Percentiles rank a stretch among this genome's conserved stretches.
phyloP scores from a whole-genome alignment of 202 grass and related monocot species.

The Alloteropsis angusta region DNA sequence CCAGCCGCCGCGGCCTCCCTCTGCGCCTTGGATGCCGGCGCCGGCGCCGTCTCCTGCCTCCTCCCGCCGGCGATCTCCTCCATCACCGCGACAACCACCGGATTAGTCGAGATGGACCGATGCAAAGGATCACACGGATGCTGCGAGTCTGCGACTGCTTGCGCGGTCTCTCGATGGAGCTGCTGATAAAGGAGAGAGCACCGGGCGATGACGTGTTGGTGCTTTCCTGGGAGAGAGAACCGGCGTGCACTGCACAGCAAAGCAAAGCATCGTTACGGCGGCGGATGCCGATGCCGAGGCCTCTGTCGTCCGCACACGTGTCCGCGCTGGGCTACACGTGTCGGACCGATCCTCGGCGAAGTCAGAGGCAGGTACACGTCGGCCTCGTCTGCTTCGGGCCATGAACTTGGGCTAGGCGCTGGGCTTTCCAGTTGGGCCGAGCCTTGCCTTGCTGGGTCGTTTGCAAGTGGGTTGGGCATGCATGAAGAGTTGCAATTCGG shows the following conservation, averaged over 20 bases:
- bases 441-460: background rate
- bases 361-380: conserved; percentile 16
- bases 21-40: conserved; percentile 23
- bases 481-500: too few relatives aligned
- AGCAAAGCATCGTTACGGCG: background rate
- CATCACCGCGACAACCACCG: background rate
- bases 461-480: too few relatives aligned
- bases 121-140: background rate
- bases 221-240: background rate
- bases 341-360: background rate
- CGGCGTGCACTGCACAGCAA: background rate
- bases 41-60: background rate
- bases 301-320: background rate
- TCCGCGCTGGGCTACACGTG: background rate
- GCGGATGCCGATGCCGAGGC: background rate
- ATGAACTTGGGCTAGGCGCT: too few relatives aligned
- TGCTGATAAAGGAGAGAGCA: background rate
- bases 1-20: conserved; percentile 29
- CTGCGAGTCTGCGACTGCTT: background rate
- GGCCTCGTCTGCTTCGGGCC: background rate
- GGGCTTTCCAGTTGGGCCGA: too few relatives aligned
- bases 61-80: conserved; percentile 1
- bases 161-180: background rate
- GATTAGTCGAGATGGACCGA: background rate
- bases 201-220: background rate